Conservation (phyloP, 2,329 filamentous ascomycete species). For the Aspergillus quadrilineatus region DNA sequence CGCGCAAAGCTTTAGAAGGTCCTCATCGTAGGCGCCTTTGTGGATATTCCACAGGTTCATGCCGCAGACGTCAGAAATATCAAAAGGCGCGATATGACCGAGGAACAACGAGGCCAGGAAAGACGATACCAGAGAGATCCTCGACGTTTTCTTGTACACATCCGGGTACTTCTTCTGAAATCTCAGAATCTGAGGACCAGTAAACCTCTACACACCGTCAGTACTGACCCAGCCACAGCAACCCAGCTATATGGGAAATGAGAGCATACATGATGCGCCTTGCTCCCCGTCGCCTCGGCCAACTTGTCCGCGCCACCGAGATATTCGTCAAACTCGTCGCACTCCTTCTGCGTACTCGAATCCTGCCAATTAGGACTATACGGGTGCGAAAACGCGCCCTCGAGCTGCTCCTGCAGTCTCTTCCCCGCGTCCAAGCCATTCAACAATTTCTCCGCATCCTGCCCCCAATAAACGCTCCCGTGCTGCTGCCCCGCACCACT, state of each 20-base stretch:
- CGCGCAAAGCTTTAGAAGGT: slow-evolving; percentile 72
- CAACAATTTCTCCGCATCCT: slow-evolving; percentile 65
- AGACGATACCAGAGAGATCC: slow-evolving; percentile 92
- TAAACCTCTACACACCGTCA: slow-evolving; percentile 68
- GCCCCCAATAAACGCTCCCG: slow-evolving; percentile 91
- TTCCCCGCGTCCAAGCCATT: slow-evolving; percentile 58
- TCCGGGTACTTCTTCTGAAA: slow-evolving; percentile 77
- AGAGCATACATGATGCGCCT: slow-evolving; percentile 80
- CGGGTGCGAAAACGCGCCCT: slow-evolving; percentile 72
- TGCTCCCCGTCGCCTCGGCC: slow-evolving; percentile 80
- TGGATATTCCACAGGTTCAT: slow-evolving; percentile 96
- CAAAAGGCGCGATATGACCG: slow-evolving; percentile 80
- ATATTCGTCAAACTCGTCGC: slow-evolving; percentile 77
- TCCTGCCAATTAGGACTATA: slow-evolving; percentile 98
- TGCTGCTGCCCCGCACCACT: slow-evolving; percentile 96
- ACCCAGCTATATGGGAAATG: background rate
- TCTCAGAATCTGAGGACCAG: slow-evolving; percentile 91
- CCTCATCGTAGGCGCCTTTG: slow-evolving; percentile 68
- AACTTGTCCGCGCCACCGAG: slow-evolving; percentile 67
- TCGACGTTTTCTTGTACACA: slow-evolving; percentile 74
- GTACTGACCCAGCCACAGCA: background rate
- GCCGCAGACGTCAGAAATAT: slow-evolving; percentile 91
- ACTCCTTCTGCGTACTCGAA: slow-evolving; percentile 88
- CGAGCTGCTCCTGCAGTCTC: slow-evolving; percentile 70
- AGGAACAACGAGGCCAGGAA: slow-evolving; percentile 91